Evolutionary conservation across 1,139 yeast species (phyloP).

Genomic region (Meyerozyma guilliermondii): DNA sequence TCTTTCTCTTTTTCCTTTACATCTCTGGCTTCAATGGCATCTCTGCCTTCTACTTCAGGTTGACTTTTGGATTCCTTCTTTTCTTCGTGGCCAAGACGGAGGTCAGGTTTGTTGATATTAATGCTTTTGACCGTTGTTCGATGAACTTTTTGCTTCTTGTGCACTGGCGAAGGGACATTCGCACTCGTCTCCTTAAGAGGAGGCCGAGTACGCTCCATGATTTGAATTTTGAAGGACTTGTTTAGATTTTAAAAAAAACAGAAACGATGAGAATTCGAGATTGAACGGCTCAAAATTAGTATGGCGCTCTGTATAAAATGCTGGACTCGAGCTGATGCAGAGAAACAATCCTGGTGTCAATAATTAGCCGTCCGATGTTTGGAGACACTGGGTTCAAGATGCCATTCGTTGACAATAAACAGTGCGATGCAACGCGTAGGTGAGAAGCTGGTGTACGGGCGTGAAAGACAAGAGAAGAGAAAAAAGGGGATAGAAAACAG

Average conservation of each 20-base stretch:
- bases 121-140: slow-evolving; percentile 3
- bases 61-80: not conserved
- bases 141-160: slow-evolving; percentile 25
- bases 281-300: not conserved
- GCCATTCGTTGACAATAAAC: slow-evolving; percentile 1
- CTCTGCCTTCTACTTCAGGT: slow-evolving; percentile 5
- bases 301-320: not conserved
- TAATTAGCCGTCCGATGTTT: not conserved
- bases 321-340: not conserved
- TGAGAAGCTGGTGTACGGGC: not conserved
- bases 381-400: not conserved
- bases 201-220: slow-evolving; percentile 14
- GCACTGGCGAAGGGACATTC: slow-evolving; percentile 36
- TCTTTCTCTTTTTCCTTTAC: slow-evolving; percentile 5
- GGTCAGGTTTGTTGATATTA: not conserved
- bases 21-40: slow-evolving; percentile 7
- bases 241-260: not conserved
- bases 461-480: not conserved
- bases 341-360: not conserved
- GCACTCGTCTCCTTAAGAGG: slow-evolving; percentile 42
- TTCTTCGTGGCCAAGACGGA: not conserved
- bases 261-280: not conserved
- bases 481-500: too few relatives aligned
- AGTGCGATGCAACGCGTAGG: slow-evolving; percentile 1
- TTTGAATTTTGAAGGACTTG: not conserved